Evolutionary conservation across 2,329 filamentous ascomycete species (phyloP).

Genomic region (Coleophoma cylindrospora): DNA sequence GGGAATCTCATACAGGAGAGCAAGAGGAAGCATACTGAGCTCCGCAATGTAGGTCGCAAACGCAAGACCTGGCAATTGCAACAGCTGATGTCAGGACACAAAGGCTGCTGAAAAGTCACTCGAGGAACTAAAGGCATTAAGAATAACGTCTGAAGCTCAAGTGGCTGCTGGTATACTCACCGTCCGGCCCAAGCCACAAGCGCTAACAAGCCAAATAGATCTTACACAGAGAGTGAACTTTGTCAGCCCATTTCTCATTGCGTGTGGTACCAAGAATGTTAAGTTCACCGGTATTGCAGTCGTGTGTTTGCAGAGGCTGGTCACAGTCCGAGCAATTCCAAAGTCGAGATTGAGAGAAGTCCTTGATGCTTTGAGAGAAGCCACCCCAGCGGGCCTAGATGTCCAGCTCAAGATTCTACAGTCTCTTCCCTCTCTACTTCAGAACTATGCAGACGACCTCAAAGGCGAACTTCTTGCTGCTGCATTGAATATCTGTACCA

Average conservation of each 20-base stretch:
- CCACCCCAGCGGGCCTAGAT: slow-evolving; percentile 74
- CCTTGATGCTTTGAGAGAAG: slow-evolving; percentile 81
- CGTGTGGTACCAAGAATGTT: slow-evolving; percentile 83
- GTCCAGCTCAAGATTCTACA: slow-evolving; percentile 96
- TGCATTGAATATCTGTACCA: slow-evolving; percentile 85
- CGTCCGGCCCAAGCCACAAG: neutral
- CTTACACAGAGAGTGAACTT: slow-evolving; percentile 78
- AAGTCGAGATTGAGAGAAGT: slow-evolving; percentile 77
- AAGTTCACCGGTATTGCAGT: slow-evolving; percentile 88
- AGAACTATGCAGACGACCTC: slow-evolving; percentile 82
- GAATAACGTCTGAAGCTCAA: slow-evolving; percentile 65
- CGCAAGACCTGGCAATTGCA: neutral
- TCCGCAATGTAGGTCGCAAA: slow-evolving; percentile 62
- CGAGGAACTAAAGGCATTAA: slow-evolving; percentile 76
- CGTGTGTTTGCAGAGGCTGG: slow-evolving; percentile 82
- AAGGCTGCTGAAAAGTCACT: slow-evolving; percentile 91
- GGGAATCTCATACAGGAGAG: slow-evolving; percentile 91
- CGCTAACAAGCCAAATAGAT: slow-evolving; percentile 46
- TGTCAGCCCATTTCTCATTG: slow-evolving; percentile 89
- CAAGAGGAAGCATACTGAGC: slow-evolving; percentile 87
- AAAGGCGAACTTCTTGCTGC: slow-evolving; percentile 77
- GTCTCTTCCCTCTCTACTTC: slow-evolving; percentile 79
- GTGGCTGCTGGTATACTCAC: slow-evolving; percentile 28
- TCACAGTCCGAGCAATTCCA: slow-evolving; percentile 76
- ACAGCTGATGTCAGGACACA: slow-evolving; percentile 12